Evolutionary conservation across 306 rosid genomes (phyloP).

Genomic region (Vachellia collinsii): DNA sequence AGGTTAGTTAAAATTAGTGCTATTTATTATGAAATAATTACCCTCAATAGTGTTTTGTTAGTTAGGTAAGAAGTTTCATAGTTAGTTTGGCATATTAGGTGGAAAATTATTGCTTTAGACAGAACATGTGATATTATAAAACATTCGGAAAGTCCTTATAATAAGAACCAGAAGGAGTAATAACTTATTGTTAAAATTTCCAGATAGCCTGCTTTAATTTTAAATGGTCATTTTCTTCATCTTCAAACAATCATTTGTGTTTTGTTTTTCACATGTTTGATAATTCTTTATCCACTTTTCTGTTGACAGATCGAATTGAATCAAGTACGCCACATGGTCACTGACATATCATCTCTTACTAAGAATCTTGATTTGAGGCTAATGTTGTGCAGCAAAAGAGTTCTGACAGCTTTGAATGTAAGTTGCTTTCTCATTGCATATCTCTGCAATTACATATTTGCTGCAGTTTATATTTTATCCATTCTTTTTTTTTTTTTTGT

Average conservation of each 20-base stretch:
- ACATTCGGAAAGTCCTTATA: no score
- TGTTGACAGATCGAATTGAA: constrained; percentile 46
- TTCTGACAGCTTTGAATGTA: constrained; percentile 40
- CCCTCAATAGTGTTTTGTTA: neutral
- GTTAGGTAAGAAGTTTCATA: neutral
- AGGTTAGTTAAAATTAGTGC: neutral
- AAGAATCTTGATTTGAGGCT: constrained; percentile 60
- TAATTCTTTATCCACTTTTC: constrained; percentile 1
- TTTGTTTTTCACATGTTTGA: neutral
- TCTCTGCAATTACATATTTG: neutral
- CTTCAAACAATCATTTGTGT: neutral
- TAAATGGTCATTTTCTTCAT: neutral
- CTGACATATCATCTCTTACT: constrained; percentile 48
- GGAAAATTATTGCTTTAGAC: neutral
- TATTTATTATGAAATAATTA: no score
- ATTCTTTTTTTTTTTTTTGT: neutral
- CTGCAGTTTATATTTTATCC: neutral
- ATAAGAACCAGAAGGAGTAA: neutral
- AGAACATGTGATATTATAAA: no score
- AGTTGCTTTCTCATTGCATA: constrained; percentile 25
- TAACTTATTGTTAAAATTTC: neutral
- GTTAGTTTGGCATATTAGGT: neutral
- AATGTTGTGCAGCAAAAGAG: constrained; percentile 45
- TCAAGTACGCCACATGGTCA: constrained; percentile 48
- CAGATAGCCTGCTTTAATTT: neutral